Percentiles rank a stretch among this genome's conserved stretches.
Evolutionary conservation across 768 basidiomycete species (phyloP).

Genomic region (Serendipita vermifera): DNA sequence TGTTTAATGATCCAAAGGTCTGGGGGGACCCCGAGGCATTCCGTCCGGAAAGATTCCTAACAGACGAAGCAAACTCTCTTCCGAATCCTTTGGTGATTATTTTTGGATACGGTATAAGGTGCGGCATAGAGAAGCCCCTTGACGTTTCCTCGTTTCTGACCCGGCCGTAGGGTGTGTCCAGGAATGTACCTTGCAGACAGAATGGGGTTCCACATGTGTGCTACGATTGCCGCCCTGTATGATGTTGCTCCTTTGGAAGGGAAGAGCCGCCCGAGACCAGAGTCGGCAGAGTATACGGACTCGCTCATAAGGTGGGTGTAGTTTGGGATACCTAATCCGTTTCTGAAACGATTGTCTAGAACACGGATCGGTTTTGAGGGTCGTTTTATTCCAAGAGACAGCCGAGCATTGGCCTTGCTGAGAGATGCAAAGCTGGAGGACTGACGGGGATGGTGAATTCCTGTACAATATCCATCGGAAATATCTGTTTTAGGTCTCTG

Average conservation of each 20-base stretch:
- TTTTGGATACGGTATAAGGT: neutral
- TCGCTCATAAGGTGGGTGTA: no score
- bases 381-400: no score
- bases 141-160: neutral
- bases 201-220: neutral
- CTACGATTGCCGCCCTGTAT: neutral
- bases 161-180: neutral
- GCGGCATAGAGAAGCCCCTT: neutral
- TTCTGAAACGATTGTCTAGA: no score
- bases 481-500: no score
- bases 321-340: no score
- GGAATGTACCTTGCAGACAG: neutral
- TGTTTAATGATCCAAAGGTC: constrained; percentile 2
- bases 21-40: neutral
- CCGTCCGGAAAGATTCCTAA: neutral
- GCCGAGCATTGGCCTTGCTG: no score
- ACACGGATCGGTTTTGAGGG: no score
- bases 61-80: neutral
- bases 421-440: no score
- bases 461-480: no score
- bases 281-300: neutral
- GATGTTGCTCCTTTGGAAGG: neutral
- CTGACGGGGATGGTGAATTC: no score
- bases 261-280: neutral
- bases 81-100: neutral